Evolutionary conservation across 306 rosid genomes (phyloP).

Genomic region (Sicyos edulis): DNA sequence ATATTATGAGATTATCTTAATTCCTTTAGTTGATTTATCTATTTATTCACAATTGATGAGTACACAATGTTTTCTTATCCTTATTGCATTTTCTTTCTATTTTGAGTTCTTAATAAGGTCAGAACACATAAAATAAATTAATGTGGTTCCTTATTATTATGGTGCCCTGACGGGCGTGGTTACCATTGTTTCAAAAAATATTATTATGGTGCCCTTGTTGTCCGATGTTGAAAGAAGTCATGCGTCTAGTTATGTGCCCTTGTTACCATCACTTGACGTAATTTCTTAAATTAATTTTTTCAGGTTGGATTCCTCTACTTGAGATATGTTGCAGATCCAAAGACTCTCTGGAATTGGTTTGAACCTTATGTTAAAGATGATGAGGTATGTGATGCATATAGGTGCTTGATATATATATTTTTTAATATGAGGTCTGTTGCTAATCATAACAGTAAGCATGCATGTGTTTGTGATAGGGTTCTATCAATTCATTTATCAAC

Average conservation of each 20-base stretch:
- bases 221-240: too few relatives aligned
- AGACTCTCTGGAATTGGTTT: constrained; percentile 89
- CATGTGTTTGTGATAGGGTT: background rate
- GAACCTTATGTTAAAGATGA: constrained; percentile 85
- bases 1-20: too few relatives aligned
- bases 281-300: constrained; percentile 20
- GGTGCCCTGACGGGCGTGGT: background rate
- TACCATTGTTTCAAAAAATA: too few relatives aligned
- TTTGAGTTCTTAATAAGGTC: too few relatives aligned
- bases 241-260: too few relatives aligned
- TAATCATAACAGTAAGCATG: constrained; percentile 4
- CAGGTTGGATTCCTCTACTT: constrained; percentile 94
- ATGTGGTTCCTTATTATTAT: background rate
- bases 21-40: too few relatives aligned
- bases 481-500: too few relatives aligned
- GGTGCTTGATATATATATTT: constrained; percentile 4
- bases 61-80: too few relatives aligned
- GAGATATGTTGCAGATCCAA: constrained; percentile 90
- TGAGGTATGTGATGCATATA: constrained; percentile 49
- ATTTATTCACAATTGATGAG: too few relatives aligned
- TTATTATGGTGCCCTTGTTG: too few relatives aligned
- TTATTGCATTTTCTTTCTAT: background rate
- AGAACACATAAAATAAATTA: background rate
- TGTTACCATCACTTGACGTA: constrained; percentile 18
- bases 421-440: constrained; percentile 16